phyloP scores from a whole-genome alignment of 164 flowering plant genomes.

The Aristolochia californica region DNA sequence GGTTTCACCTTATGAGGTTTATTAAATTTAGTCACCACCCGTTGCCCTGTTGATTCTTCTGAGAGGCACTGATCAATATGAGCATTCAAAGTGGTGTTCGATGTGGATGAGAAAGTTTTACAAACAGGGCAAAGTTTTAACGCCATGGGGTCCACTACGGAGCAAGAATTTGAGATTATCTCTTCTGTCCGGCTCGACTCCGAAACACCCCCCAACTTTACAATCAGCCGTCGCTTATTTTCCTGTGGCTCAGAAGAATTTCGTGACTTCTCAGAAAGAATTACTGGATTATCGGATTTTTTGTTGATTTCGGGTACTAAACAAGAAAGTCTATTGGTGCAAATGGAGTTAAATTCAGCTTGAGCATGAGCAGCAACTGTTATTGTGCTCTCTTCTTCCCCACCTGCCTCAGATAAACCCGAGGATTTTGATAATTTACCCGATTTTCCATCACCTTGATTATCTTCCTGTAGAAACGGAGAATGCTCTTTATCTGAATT shows the following conservation, averaged over 20 bases:
- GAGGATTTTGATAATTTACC: not conserved
- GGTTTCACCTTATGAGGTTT: constrained; percentile 49
- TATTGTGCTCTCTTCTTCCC: constrained; percentile 1
- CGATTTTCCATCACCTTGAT: not conserved
- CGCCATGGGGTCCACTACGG: constrained; percentile 51
- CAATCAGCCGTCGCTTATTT: constrained; percentile 8
- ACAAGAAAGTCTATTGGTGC: not conserved
- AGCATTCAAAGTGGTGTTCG: constrained; percentile 92
- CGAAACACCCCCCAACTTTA: constrained; percentile 10
- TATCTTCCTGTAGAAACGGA: constrained; percentile 1
- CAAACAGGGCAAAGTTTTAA: constrained; percentile 92
- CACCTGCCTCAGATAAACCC: not conserved
- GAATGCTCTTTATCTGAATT: not conserved
- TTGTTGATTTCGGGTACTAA: not conserved
- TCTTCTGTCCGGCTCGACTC: constrained; percentile 38
- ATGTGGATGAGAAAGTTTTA: constrained; percentile 70
- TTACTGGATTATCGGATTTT: not conserved
- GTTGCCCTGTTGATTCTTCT: constrained; percentile 37
- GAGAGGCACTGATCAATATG: constrained; percentile 96
- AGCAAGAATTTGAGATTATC: constrained; percentile 18
- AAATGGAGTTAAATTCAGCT: not conserved
- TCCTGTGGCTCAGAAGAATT: constrained; percentile 2
- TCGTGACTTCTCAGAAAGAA: not conserved
- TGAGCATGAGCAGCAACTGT: not conserved
- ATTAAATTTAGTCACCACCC: constrained; percentile 23